A percentile compares a stretch with the other conserved stretches of the same genome.
These are phyloP conservation scores for Sporopachydermia cereana DNA, from an alignment of 1,139 yeast species.

Conservation along the genomic window DNA sequence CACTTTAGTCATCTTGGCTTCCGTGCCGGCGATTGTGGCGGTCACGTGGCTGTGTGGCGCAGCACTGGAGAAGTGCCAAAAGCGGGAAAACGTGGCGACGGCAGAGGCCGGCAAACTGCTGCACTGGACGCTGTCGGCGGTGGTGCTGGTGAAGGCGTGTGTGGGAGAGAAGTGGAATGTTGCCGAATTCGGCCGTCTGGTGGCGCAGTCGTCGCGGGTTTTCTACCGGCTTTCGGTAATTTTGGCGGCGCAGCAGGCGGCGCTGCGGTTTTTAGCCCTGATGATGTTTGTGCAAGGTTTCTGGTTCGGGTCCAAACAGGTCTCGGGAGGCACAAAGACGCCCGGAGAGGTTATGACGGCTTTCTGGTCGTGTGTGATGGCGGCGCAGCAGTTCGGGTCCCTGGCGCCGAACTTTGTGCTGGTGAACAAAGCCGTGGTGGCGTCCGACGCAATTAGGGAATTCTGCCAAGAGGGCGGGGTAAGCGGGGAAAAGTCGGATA, in stretches of 20 bases:
- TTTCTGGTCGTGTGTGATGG: constrained; percentile 65
- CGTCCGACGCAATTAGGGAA: constrained; percentile 32
- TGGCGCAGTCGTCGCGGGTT: constrained; percentile 34
- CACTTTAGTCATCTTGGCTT: constrained; percentile 60
- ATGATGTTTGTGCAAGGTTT: constrained; percentile 84
- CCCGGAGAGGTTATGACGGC: constrained; percentile 68
- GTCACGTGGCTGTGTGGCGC: constrained; percentile 41
- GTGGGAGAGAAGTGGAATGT: constrained; percentile 46
- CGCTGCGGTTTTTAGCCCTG: constrained; percentile 45
- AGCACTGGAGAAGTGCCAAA: constrained; percentile 37
- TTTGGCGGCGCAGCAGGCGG: constrained; percentile 45
- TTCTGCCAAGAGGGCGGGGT: constrained; percentile 21
- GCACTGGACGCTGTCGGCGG: constrained; percentile 59
- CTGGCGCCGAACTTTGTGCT: constrained; percentile 42
- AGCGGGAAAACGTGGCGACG: constrained; percentile 44
- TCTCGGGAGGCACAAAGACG: constrained; percentile 34
- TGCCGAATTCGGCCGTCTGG: constrained; percentile 29
- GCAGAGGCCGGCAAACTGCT: constrained; percentile 47
- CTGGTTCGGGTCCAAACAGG: constrained; percentile 74
- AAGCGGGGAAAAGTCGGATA: no score
- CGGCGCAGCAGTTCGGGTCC: constrained; percentile 47
- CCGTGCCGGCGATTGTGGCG: constrained; percentile 53
- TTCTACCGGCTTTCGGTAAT: constrained; percentile 38
- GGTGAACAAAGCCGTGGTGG: constrained; percentile 54
- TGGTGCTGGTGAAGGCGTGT: constrained; percentile 48